Conservation (phyloP, 2,329 filamentous ascomycete genomes). For the Lecanosticta acicola region DNA sequence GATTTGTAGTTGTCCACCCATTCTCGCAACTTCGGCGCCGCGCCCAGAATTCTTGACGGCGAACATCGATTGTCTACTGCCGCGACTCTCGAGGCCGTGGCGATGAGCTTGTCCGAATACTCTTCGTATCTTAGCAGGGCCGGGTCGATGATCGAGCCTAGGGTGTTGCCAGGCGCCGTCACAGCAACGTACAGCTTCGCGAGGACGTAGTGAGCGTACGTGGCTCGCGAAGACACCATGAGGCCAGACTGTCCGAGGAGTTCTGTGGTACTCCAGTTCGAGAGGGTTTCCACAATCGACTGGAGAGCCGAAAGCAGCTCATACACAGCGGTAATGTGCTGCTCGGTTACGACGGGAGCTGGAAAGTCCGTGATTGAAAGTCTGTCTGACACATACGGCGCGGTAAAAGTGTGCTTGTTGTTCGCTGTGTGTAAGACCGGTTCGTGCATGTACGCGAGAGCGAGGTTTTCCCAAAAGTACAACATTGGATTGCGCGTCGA, state of each 20-base stretch:
- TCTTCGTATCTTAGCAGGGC: constrained; percentile 23
- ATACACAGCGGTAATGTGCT: constrained; percentile 23
- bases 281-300: constrained; percentile 21
- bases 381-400: constrained; percentile 27
- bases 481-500: constrained; percentile 15
- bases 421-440: constrained; percentile 27
- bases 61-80: constrained; percentile 15
- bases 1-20: constrained; percentile 19
- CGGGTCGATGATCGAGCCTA: constrained; percentile 22
- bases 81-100: constrained; percentile 4
- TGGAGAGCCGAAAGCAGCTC: constrained; percentile 22
- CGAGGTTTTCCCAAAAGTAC: constrained; percentile 23
- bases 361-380: constrained; percentile 27
- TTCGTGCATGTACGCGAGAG: constrained; percentile 27
- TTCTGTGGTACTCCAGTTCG: constrained; percentile 9
- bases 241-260: constrained; percentile 22
- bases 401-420: constrained; percentile 28
- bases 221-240: constrained; percentile 20
- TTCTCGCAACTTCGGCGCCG: constrained; percentile 14
- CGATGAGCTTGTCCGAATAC: constrained; percentile 23
- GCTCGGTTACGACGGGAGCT: constrained; percentile 18
- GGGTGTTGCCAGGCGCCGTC: constrained; percentile 23
- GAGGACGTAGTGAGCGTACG: constrained; percentile 24
- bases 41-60: constrained; percentile 17
- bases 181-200: constrained; percentile 27